phyloP scores from a whole-genome alignment of 495 filamentous ascomycete genomes.

The Trichoderma asperelloides region DNA sequence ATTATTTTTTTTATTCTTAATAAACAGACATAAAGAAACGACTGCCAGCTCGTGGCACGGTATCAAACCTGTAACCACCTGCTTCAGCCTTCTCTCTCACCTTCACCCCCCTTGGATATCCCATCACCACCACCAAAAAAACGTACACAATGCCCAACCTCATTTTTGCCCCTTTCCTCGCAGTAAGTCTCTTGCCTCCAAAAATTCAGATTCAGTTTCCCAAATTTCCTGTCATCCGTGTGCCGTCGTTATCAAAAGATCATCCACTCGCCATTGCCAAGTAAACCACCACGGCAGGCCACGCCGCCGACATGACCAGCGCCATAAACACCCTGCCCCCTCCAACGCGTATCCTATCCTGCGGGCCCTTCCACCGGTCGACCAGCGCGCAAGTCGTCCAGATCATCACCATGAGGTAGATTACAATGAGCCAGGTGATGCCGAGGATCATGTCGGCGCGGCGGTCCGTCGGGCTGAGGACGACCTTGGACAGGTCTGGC shows the following conservation, averaged over 20 bases:
- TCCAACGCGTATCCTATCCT: conserved; percentile 18
- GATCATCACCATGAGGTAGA: conserved; percentile 30
- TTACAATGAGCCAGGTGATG: conserved; percentile 20
- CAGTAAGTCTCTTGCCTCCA: not conserved
- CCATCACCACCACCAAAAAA: not conserved
- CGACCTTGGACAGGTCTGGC: conserved; percentile 20
- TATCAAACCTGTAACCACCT: not conserved
- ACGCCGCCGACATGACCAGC: conserved; percentile 6
- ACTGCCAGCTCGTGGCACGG: not conserved
- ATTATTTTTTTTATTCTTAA: not conserved
- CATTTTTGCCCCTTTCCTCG: not conserved
- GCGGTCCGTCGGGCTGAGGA: conserved; percentile 18
- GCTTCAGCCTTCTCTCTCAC: not conserved
- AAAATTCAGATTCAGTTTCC: not conserved
- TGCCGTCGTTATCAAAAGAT: not conserved
- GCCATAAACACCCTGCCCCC: not conserved
- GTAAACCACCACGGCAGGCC: conserved; percentile 10
- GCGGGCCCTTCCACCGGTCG: conserved; percentile 23
- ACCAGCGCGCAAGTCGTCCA: conserved; percentile 24
- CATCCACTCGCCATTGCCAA: not conserved
- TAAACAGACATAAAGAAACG: not conserved
- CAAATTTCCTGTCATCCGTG: not conserved
- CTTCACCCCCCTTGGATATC: not conserved
- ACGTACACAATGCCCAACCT: not conserved
- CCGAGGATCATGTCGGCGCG: conserved; percentile 23